A percentile compares a stretch with the other conserved stretches of the same genome.
Evolutionary conservation across 2,329 filamentous ascomycete species (phyloP).

Genomic region (Neopestalotiopsis sp.): DNA sequence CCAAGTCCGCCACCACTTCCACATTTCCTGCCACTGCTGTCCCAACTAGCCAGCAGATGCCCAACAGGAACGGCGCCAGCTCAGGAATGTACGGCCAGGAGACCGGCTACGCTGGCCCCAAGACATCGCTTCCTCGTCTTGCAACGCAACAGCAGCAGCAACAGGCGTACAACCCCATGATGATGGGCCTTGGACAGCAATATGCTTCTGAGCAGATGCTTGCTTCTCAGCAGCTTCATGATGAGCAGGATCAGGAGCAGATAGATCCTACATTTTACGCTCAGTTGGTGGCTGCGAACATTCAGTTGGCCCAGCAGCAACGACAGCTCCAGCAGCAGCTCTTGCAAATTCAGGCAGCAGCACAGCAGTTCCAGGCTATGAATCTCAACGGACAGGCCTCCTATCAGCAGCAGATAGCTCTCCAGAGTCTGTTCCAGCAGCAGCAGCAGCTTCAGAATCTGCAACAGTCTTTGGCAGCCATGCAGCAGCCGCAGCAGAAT

Average conservation of each 20-base stretch:
- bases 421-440: constrained; percentile 59
- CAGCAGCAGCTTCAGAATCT: constrained; percentile 70
- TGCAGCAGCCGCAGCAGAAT: constrained; percentile 66
- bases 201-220: constrained; percentile 89
- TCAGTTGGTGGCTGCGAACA: constrained; percentile 87
- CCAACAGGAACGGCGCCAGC: constrained; percentile 50
- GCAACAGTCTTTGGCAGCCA: constrained; percentile 64
- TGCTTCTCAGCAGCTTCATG: constrained; percentile 80
- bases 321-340: constrained; percentile 95
- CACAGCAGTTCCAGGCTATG: constrained; percentile 82
- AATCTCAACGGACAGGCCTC: constrained; percentile 65
- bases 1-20: constrained; percentile 75
- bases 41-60: constrained; percentile 44
- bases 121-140: constrained; percentile 59
- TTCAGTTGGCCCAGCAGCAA: constrained; percentile 93
- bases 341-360: constrained; percentile 79
- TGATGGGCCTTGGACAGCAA: constrained; percentile 41
- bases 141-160: constrained; percentile 30
- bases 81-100: constrained; percentile 53
- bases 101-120: constrained; percentile 54
- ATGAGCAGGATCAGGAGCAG: constrained; percentile 70
- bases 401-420: constrained; percentile 49
- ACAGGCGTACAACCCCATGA: constrained; percentile 40
- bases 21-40: constrained; percentile 57
- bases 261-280: constrained; percentile 89